Conservation (phyloP, 805 yeast genomes). For the Hyphopichia homilentoma region DNA sequence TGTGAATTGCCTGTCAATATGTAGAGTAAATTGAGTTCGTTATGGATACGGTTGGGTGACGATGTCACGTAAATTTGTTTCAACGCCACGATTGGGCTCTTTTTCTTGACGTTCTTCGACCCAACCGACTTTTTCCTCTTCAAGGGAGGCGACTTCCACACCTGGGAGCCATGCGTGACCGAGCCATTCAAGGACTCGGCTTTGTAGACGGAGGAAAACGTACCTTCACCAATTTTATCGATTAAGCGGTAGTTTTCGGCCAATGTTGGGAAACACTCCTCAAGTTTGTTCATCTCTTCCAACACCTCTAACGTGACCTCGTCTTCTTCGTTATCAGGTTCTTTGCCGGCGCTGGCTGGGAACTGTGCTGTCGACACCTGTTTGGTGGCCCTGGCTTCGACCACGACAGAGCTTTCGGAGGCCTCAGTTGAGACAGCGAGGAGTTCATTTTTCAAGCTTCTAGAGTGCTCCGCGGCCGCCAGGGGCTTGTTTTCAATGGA, state of each 20-base stretch:
- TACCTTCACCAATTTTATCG: slow-evolving; percentile 65
- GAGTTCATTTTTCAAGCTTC: not conserved
- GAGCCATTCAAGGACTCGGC: slow-evolving; percentile 51
- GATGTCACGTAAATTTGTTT: slow-evolving; percentile 94
- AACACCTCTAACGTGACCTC: slow-evolving; percentile 51
- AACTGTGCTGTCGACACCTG: not conserved
- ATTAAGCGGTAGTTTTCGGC: slow-evolving; percentile 45
- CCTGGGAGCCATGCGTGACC: slow-evolving; percentile 33
- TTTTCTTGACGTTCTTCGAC: slow-evolving; percentile 16
- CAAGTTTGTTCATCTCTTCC: slow-evolving; percentile 55
- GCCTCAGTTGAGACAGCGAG: slow-evolving; percentile 2
- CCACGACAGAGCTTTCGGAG: not conserved
- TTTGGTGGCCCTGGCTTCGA: not conserved
- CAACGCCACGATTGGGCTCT: slow-evolving; percentile 67
- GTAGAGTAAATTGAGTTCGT: slow-evolving; percentile 78
- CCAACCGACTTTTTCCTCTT: slow-evolving; percentile 18
- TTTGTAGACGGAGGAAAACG: slow-evolving; percentile 59
- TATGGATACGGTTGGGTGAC: slow-evolving; percentile 85
- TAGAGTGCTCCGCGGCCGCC: not conserved
- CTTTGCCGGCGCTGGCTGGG: not conserved
- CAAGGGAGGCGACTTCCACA: slow-evolving; percentile 45
- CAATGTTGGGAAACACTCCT: slow-evolving; percentile 52
- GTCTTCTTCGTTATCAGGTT: slow-evolving; percentile 31
- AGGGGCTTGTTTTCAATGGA: not conserved
- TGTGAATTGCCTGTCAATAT: slow-evolving; percentile 62